Evolutionary conservation across 768 basidiomycete species (phyloP).

Genomic region (Xerocomus potaroensis): DNA sequence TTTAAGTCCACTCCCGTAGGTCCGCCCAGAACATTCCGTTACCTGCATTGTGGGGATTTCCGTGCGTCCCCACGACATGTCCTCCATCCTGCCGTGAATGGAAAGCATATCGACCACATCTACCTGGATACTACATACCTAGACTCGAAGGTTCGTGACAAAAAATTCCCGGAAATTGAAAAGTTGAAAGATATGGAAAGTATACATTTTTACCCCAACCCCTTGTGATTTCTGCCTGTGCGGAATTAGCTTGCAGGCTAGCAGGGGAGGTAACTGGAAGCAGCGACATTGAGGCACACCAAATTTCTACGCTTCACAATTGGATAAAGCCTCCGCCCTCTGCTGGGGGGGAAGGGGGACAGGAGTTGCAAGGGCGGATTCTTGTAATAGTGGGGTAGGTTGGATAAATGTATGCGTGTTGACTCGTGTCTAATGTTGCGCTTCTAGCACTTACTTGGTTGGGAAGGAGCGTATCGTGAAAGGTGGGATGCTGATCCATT

Average conservation of each 20-base stretch:
- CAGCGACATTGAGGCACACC: slow-evolving; percentile 21
- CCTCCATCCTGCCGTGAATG: slow-evolving; percentile 76
- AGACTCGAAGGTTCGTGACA: slow-evolving; percentile 61
- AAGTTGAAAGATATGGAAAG: slow-evolving; percentile 34
- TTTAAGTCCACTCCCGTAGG: slow-evolving; percentile 73
- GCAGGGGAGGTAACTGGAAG: slow-evolving; percentile 38
- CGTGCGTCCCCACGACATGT: slow-evolving; percentile 87
- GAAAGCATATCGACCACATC: slow-evolving; percentile 78
- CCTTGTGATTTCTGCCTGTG: slow-evolving; percentile 91
- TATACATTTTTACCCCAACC: slow-evolving; percentile 96
- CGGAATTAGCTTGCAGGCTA: slow-evolving; percentile 66
- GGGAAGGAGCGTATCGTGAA: slow-evolving; percentile 98
- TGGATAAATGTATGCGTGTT: not conserved
- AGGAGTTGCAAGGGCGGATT: slow-evolving; percentile 35
- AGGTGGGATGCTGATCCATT: slow-evolving; percentile 42
- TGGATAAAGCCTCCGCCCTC: slow-evolving; percentile 43
- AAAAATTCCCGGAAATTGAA: not conserved
- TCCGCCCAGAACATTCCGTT: slow-evolving; percentile 67
- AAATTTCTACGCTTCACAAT: slow-evolving; percentile 41
- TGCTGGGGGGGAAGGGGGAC: slow-evolving; percentile 30
- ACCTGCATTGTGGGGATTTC: slow-evolving; percentile 95
- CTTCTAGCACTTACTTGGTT: slow-evolving; percentile 86
- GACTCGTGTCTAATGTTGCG: not conserved
- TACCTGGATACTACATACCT: slow-evolving; percentile 98
- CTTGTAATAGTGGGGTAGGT: slow-evolving; percentile 73